Percentiles rank a stretch among this genome's conserved stretches.
Evolutionary conservation across 192 early-diverging fungal genomes (phyloP).

Genomic region (Phlyctochytrium bullatum): DNA sequence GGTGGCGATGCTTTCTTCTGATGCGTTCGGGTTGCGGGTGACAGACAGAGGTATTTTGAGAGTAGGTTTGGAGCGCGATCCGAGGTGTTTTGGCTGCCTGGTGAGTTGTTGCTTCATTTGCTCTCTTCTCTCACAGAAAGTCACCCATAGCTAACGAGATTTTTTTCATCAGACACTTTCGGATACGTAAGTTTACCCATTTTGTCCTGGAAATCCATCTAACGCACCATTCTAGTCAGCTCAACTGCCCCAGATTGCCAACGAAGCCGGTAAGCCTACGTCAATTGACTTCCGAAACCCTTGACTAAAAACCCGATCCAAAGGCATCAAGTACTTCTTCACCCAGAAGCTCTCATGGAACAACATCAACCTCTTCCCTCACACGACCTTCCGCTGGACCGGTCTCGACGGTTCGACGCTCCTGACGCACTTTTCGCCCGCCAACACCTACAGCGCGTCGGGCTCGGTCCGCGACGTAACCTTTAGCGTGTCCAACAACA

Average conservation of each 20-base stretch:
- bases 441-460: constrained; percentile 79
- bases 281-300: neutral
- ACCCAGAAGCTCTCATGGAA: constrained; percentile 99
- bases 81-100: constrained; percentile 90
- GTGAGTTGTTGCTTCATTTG: no score
- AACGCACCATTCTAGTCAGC: constrained; percentile 33
- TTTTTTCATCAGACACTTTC: no score
- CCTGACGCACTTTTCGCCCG: constrained; percentile 87
- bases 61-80: constrained; percentile 48
- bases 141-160: no score
- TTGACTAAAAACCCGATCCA: neutral
- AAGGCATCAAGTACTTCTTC: constrained; percentile 85
- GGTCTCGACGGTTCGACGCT: constrained; percentile 83
- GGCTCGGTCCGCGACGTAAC: constrained; percentile 42
- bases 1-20: neutral
- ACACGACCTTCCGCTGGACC: constrained; percentile 94
- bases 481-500: constrained; percentile 76
- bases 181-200: constrained; percentile 48
- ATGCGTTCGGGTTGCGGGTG: neutral
- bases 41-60: constrained; percentile 85
- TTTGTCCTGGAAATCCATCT: neutral
- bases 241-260: constrained; percentile 87
- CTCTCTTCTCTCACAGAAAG: no score
- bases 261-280: constrained; percentile 49
- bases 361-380: constrained; percentile 97